These are phyloP conservation scores for Raphidocelis subcapitata DNA, from an alignment of 139 green algal species.

Conservation along the genomic window DNA sequence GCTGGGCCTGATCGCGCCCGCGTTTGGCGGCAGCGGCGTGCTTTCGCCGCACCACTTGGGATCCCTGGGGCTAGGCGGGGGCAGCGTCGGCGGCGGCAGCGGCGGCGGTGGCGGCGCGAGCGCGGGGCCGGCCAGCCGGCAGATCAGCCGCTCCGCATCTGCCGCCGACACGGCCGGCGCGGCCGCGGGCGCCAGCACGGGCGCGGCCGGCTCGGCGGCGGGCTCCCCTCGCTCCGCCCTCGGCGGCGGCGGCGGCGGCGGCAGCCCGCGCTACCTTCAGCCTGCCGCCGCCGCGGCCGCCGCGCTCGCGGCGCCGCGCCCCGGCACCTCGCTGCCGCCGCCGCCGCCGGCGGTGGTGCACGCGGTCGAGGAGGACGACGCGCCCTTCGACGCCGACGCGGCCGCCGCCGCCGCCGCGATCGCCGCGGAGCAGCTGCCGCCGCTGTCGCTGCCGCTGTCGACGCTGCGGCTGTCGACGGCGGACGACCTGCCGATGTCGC, in stretches of 20 bases:
- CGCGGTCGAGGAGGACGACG: no score
- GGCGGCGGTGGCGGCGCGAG: no score
- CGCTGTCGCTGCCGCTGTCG: slow-evolving; percentile 14
- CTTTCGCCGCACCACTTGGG: no score
- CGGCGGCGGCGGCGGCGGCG: not conserved
- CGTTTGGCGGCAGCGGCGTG: not conserved
- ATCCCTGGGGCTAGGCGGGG: no score
- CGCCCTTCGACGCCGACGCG: no score
- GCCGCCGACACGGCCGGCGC: no score
- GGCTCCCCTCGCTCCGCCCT: no score
- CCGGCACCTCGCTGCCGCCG: not conserved
- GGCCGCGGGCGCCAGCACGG: no score
- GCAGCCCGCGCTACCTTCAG: slow-evolving; percentile 1
- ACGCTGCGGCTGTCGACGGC: slow-evolving; percentile 14
- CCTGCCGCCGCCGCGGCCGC: not conserved
- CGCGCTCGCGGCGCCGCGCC: not conserved
- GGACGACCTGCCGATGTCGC: not conserved
- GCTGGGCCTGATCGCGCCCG: not conserved
- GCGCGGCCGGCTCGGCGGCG: no score
- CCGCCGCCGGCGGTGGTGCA: not conserved
- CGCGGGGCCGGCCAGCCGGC: no score
- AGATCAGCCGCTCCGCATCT: no score
- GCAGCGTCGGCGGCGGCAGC: no score
- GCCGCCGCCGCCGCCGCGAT: not conserved
- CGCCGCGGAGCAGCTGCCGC: not conserved